phyloP scores from a whole-genome alignment of 108 stramenopile species.

The Discostella stelligeroides region DNA sequence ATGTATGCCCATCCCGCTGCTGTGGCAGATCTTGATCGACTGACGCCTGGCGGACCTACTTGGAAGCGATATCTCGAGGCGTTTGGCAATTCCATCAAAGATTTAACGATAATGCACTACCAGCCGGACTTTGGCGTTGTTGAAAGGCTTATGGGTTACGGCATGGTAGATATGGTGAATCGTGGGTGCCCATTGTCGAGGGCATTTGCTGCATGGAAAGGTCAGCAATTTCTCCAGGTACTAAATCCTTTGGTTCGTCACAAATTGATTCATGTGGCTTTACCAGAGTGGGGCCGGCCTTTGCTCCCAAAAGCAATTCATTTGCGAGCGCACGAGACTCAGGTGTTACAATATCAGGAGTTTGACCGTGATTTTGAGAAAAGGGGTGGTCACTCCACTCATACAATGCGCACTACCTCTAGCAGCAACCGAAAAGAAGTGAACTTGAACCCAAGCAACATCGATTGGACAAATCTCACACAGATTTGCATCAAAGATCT shows the following conservation, averaged over 20 bases:
- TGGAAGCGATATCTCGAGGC: not conserved
- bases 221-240: not conserved
- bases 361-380: not conserved
- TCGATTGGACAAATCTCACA: constrained; percentile 14
- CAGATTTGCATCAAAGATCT: constrained; percentile 13
- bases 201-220: not conserved
- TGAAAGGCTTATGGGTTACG: too few species aligned
- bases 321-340: not conserved
- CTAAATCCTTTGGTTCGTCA: not conserved
- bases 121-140: not conserved
- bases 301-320: not conserved
- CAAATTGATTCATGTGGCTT: not conserved
- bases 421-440: not conserved
- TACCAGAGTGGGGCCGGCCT: not conserved
- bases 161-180: not conserved
- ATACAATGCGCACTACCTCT: not conserved
- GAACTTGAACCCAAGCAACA: not conserved
- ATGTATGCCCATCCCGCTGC: not conserved
- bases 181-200: not conserved
- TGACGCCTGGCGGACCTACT: not conserved
- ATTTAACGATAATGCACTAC: not conserved
- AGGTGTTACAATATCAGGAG: not conserved
- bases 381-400: not conserved
- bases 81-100: not conserved
- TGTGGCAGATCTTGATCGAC: not conserved